Evolutionary conservation across 1,284 basidiomycete genomes (phyloP), one percentile per base, ranked within the genome.

Genomic region (Neolentinus lepideus): DNA sequence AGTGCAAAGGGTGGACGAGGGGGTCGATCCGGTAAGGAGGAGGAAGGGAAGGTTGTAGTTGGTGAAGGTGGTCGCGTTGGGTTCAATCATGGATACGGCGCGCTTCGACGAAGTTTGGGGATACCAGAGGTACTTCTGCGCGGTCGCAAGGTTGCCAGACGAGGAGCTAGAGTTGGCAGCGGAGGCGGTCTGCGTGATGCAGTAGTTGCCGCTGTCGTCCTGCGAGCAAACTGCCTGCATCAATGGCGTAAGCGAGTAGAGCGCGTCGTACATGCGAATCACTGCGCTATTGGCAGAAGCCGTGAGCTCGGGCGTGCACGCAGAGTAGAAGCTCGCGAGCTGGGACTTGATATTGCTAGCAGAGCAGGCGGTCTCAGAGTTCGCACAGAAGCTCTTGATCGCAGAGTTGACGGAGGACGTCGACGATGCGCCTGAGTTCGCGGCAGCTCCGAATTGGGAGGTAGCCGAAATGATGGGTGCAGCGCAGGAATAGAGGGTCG

Each of bases 1-100:
- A 1, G 80, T 85, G 83, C 94, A 97, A 55, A 95, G 84, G 36
- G 72, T 56, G 43, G 69, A 64, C 31, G 75, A 70, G 51, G 76
- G 36, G 67, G 82, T 74, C 60, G 66, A 61, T 47, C 85, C 73
- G 55, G 76, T 68, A 64, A 90, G 79, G 84, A 89, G 85, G 62
- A 96, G 74, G 88, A 92, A 95, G 43, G 83, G 75, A 54, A 95
- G 70, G 75, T 89, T 88, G 68, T 78, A 77, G 35, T 65, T 55
- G 57, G 71, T 64, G 76, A 82, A 92, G 16, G 84, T 84, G 11
- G 81, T 80, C 38, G 78, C 70, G 75, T 94, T 90, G 59, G 90
- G 89, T 16, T 43, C 16, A 19, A 74, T 63, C 46, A 80, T 61
- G 36, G 70, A 69, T 33, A 70, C 56, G 54, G 67, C 58, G 62